Evolutionary conservation across 768 basidiomycete species (phyloP).

Genomic region (Russula griseocarnosa): DNA sequence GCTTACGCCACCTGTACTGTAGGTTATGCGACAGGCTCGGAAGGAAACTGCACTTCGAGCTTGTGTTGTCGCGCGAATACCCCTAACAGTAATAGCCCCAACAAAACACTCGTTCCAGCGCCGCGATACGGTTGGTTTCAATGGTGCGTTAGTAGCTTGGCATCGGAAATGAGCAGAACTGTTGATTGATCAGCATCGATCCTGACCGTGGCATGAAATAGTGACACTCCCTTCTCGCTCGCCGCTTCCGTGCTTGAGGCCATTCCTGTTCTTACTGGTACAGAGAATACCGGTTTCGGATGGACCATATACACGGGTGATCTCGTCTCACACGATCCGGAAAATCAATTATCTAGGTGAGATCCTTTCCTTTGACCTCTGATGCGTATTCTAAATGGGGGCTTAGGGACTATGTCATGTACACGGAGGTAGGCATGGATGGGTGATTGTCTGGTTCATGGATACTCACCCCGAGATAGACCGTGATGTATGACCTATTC

Average conservation of each 20-base stretch:
- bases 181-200: background rate
- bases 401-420: constrained; percentile 52
- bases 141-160: constrained; percentile 43
- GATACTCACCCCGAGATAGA: constrained; percentile 37
- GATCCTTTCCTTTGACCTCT: constrained; percentile 20
- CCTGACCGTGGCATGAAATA: background rate
- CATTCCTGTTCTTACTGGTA: constrained; percentile 63
- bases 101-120: constrained; percentile 51
- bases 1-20: background rate
- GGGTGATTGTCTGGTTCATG: background rate
- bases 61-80: constrained; percentile 61
- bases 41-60: constrained; percentile 66
- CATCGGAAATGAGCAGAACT: background rate
- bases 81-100: constrained; percentile 48
- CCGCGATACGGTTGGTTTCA: constrained; percentile 63
- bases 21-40: constrained; percentile 68
- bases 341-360: constrained; percentile 58
- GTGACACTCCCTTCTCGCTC: constrained; percentile 64
- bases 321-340: constrained; percentile 66
- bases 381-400: background rate
- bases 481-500: constrained; percentile 63
- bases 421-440: constrained; percentile 51
- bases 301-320: constrained; percentile 73
- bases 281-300: constrained; percentile 55
- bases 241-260: constrained; percentile 57